Evolutionary conservation across 2,329 filamentous ascomycete species (phyloP).

Genomic region (Ploettnerulaceae sp.): DNA sequence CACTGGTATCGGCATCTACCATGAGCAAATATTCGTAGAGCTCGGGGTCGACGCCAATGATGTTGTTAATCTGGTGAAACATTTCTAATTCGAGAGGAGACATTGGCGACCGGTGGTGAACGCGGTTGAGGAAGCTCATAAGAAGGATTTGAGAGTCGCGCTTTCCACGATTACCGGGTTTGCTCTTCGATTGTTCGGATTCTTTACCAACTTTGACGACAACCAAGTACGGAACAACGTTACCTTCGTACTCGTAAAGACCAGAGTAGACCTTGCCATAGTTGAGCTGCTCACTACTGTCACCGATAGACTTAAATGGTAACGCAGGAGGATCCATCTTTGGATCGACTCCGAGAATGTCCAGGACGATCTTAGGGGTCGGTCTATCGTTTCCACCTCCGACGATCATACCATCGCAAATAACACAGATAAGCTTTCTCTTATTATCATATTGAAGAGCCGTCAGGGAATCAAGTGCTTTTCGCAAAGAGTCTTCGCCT

Average conservation of each 20-base stretch:
- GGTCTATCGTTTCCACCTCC: constrained; percentile 94
- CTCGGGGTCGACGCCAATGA: constrained; percentile 96
- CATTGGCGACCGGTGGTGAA: constrained; percentile 92
- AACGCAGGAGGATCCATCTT: constrained; percentile 93
- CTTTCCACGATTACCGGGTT: constrained; percentile 97
- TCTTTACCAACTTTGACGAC: constrained; percentile 97
- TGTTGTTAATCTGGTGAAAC: constrained; percentile 99
- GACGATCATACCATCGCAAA: constrained; percentile 96
- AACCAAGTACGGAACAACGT: constrained; percentile 93
- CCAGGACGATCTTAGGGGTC: constrained; percentile 94
- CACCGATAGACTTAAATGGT: constrained; percentile 88
- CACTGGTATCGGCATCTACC: constrained; percentile 96
- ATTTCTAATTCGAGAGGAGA: constrained; percentile 94
- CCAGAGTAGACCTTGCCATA: constrained; percentile 98
- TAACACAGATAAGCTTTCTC: constrained; percentile 90
- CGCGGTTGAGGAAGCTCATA: constrained; percentile 96
- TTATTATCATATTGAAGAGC: constrained; percentile 98
- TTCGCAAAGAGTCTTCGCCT: constrained; percentile 89
- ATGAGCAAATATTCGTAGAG: constrained; percentile 96
- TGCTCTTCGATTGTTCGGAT: constrained; percentile 83
- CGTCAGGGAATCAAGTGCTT: constrained; percentile 90
- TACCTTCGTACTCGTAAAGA: constrained; percentile 94
- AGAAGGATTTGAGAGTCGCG: constrained; percentile 94
- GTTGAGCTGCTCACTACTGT: constrained; percentile 88
- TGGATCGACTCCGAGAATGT: constrained; percentile 94